Percentiles rank a stretch among this genome's conserved stretches.
Evolutionary conservation across 2,329 filamentous ascomycete genomes (phyloP).

Genomic region (Lachnellula occidentalis): DNA sequence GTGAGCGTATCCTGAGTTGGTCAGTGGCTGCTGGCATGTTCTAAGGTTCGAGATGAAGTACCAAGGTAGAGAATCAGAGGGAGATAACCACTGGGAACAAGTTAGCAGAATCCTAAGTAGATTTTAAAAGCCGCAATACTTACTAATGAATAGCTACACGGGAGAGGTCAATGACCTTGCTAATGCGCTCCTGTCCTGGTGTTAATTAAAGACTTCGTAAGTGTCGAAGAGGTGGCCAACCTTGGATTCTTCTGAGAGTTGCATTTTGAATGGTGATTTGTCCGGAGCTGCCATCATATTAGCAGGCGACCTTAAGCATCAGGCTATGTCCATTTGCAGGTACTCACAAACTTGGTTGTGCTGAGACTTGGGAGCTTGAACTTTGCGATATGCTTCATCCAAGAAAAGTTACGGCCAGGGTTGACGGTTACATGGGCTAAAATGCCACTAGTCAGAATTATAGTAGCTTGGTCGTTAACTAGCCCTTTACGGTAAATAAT

Average conservation of each 20-base stretch:
- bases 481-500: too few species aligned
- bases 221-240: constrained; percentile 40
- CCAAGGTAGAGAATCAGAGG: constrained; percentile 95
- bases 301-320: constrained; percentile 1
- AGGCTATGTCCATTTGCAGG: neutral
- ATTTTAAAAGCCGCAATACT: constrained; percentile 30
- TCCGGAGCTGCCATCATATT: constrained; percentile 11
- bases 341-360: constrained; percentile 10
- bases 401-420: neutral
- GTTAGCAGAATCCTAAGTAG: constrained; percentile 31
- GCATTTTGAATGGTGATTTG: constrained; percentile 25
- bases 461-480: neutral
- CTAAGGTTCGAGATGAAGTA: constrained; percentile 39
- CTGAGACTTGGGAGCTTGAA: neutral
- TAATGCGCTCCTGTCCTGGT: constrained; percentile 78
- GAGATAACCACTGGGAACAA: constrained; percentile 71
- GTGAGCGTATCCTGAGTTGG: constrained; percentile 72
- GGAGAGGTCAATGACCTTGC: constrained; percentile 91
- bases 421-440: neutral
- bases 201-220: constrained; percentile 15
- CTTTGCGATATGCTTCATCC: neutral
- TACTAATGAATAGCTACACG: constrained; percentile 95
- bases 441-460: neutral
- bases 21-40: constrained; percentile 14
- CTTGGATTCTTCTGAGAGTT: constrained; percentile 95